A percentile compares a stretch with the other conserved stretches of the same genome.
These are phyloP conservation scores for Coniella lustricola DNA, from an alignment of 2,329 filamentous ascomycete species.

Conservation along the genomic window DNA sequence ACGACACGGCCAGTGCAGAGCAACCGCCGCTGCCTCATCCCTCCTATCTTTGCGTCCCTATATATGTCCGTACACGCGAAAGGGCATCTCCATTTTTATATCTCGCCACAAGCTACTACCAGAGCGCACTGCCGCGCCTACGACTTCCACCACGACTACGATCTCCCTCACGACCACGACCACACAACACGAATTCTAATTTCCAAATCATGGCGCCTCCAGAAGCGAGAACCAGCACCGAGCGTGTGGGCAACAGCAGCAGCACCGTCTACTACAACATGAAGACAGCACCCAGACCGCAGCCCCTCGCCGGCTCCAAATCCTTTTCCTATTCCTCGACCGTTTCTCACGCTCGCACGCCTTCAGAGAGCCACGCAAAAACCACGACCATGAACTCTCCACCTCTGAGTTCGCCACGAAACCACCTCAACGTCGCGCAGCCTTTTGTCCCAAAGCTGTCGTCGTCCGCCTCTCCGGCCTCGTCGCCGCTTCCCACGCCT, in stretches of 20 bases:
- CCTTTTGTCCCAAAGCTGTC: conserved; percentile 39
- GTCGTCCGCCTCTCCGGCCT: conserved; percentile 31
- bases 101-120: too few relatives aligned
- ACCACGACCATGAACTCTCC: conserved; percentile 39
- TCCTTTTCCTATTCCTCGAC: conserved; percentile 23
- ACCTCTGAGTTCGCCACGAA: conserved; percentile 44
- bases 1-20: conserved; percentile 1
- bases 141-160: too few relatives aligned
- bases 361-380: conserved; percentile 33
- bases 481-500: background rate
- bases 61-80: background rate
- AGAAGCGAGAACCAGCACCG: conserved; percentile 24
- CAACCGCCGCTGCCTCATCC: too few relatives aligned
- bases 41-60: conserved; percentile 3
- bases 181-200: too few relatives aligned
- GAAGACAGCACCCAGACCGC: conserved; percentile 34
- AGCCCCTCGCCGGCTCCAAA: conserved; percentile 28
- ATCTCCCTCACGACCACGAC: background rate
- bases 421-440: conserved; percentile 49
- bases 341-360: conserved; percentile 30
- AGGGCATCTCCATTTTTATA: too few relatives aligned
- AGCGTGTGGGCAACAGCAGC: conserved; percentile 17
- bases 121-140: too few relatives aligned
- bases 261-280: conserved; percentile 36
- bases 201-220: conserved; percentile 21